phyloP scores from a whole-genome alignment of 2,329 filamentous ascomycete species.

The Fusarium tjaetaba region DNA sequence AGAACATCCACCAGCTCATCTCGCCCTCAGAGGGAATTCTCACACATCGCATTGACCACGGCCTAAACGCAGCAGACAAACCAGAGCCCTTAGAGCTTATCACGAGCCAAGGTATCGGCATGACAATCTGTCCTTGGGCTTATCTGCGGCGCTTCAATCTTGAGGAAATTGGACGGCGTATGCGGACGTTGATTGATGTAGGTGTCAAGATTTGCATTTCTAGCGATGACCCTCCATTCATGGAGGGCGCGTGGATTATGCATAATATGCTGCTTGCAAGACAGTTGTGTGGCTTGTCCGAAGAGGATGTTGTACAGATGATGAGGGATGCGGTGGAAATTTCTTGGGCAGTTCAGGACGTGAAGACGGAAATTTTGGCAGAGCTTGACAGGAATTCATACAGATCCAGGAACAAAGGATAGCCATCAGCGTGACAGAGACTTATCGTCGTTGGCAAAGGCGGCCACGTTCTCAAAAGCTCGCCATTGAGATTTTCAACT shows the following conservation, averaged over 20 bases:
- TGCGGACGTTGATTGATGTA: background rate
- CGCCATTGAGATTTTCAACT: rapidly evolving
- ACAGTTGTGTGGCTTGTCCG: background rate
- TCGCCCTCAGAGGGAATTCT: background rate
- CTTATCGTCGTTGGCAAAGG: background rate
- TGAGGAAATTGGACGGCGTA: background rate
- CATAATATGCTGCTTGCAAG: background rate
- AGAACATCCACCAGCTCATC: background rate
- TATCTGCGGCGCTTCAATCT: background rate
- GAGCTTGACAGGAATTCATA: rapidly evolving
- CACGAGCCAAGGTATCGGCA: background rate
- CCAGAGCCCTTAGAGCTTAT: background rate
- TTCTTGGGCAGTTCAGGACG: background rate
- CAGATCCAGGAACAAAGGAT: background rate
- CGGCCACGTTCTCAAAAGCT: background rate
- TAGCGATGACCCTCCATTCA: background rate
- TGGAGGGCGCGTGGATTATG: background rate
- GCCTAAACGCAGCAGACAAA: background rate
- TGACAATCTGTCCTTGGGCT: background rate
- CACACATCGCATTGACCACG: background rate
- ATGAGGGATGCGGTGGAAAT: background rate
- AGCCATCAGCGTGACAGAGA: background rate
- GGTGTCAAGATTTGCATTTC: background rate
- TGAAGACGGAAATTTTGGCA: background rate
- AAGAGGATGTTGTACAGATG: background rate